A percentile compares a stretch with the other conserved stretches of the same genome.
Conservation (phyloP, 352 stramenopile species). For the Phytophthora aleatoria region DNA sequence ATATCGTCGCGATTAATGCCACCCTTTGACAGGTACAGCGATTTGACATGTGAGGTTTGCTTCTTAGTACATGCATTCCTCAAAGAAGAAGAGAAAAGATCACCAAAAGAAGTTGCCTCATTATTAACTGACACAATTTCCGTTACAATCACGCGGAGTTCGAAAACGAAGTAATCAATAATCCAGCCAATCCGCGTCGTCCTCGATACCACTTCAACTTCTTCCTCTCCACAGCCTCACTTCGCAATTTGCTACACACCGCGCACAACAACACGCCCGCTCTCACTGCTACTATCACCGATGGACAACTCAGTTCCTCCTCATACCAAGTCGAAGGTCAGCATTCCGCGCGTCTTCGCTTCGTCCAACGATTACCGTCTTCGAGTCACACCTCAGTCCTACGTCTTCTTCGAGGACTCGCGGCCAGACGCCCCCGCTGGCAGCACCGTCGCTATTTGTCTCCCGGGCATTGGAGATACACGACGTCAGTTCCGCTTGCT, state of each 20-base stretch:
- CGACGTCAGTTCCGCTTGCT: conserved; percentile 47
- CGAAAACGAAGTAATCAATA: conserved; percentile 10
- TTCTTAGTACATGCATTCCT: too few species aligned
- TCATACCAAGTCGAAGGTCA: background rate
- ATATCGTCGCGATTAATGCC: too few species aligned
- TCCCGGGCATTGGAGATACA: conserved; percentile 49
- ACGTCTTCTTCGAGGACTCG: conserved; percentile 51
- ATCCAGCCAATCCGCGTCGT: conserved; percentile 12
- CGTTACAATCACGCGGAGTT: conserved; percentile 4
- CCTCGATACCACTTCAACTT: conserved; percentile 7
- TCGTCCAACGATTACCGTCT: conserved; percentile 23
- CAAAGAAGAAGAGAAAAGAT: too few species aligned
- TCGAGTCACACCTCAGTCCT: conserved; percentile 13
- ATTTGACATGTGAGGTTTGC: too few species aligned
- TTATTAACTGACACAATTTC: conserved; percentile 1
- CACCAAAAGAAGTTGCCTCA: too few species aligned
- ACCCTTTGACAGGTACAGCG: too few species aligned
- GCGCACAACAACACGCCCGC: background rate
- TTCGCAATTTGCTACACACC: conserved; percentile 8
- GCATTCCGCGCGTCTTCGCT: conserved; percentile 37
- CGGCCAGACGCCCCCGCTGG: conserved; percentile 17
- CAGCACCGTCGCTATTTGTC: conserved; percentile 36
- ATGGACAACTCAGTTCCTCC: background rate
- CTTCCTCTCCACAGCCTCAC: background rate
- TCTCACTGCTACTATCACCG: too few species aligned